A percentile compares a stretch with the other conserved stretches of the same genome.
Evolutionary conservation across 768 basidiomycete species (phyloP).

Genomic region (Candolleomyces eurysporus): DNA sequence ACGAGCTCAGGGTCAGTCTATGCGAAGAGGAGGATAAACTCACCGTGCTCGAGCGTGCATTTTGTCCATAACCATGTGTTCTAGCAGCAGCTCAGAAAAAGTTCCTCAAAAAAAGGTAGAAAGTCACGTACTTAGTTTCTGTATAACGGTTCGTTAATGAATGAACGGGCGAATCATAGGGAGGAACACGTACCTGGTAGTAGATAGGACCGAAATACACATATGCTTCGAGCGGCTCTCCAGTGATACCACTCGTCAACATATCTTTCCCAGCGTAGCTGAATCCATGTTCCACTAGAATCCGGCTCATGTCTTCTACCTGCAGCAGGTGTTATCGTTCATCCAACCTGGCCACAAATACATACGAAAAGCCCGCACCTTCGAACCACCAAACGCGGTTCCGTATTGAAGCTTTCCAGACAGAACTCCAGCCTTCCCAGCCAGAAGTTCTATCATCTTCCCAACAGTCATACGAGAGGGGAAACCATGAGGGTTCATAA

Average conservation of each 20-base stretch:
- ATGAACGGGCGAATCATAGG: neutral
- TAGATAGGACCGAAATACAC: conserved; percentile 99
- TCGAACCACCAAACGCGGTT: conserved; percentile 96
- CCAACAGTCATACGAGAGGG: conserved; percentile 99
- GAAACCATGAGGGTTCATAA: conserved; percentile 99
- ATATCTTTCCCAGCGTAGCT: conserved; percentile 99
- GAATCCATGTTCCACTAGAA: conserved; percentile 93
- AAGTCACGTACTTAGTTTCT: conserved; percentile 86
- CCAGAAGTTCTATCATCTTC: conserved; percentile 98
- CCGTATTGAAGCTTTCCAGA: conserved; percentile 89
- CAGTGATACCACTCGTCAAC: conserved; percentile 97
- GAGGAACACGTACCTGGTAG: conserved; percentile 67
- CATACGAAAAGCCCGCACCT: conserved; percentile 45
- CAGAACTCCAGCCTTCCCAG: conserved; percentile 96
- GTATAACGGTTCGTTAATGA: conserved; percentile 17
- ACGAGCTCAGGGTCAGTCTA: neutral
- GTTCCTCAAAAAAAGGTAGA: neutral
- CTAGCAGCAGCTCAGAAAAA: conserved; percentile 30
- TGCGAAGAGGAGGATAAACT: conserved; percentile 17
- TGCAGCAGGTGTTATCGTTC: conserved; percentile 24
- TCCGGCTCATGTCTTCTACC: conserved; percentile 98
- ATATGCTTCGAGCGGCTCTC: conserved; percentile 93
- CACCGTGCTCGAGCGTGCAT: conserved; percentile 98
- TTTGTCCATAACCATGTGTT: conserved; percentile 99
- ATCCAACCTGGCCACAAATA: conserved; percentile 5